These are phyloP conservation scores for Boletus sp. DNA, from an alignment of 768 basidiomycete species.

Conservation along the genomic window DNA sequence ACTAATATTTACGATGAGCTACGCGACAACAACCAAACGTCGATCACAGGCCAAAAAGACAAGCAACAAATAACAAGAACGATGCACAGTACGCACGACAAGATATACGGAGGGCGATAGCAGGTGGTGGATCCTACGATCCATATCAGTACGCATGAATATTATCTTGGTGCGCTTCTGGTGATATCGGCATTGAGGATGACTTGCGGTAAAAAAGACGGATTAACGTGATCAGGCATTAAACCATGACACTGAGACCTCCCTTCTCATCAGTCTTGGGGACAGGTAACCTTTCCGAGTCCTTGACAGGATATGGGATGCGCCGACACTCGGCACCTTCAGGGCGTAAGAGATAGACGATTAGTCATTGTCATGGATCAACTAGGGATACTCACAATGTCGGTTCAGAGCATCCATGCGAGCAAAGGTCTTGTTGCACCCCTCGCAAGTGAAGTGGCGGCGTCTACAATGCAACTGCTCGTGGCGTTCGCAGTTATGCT, in stretches of 20 bases:
- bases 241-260: conserved; percentile 24
- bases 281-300: conserved; percentile 15
- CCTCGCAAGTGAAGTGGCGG: conserved; percentile 89
- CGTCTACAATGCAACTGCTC: conserved; percentile 92
- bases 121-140: conserved; percentile 6
- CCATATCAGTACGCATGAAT: conserved; percentile 20
- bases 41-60: too few species aligned
- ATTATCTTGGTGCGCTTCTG: conserved; percentile 19
- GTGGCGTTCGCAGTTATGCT: conserved; percentile 95
- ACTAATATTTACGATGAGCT: not conserved
- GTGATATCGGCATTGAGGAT: conserved; percentile 19
- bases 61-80: not conserved
- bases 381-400: conserved; percentile 62
- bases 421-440: conserved; percentile 90
- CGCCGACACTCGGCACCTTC: conserved; percentile 73
- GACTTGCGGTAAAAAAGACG: conserved; percentile 10
- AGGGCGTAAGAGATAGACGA: conserved; percentile 45
- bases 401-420: conserved; percentile 91
- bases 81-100: not conserved
- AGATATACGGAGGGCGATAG: not conserved
- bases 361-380: not conserved
- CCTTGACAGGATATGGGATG: conserved; percentile 32
- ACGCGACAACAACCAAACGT: not conserved
- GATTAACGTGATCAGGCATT: conserved; percentile 9
- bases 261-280: conserved; percentile 32